phyloP scores from a whole-genome alignment of 345 rosid species.

The Citrus reticulata region DNA sequence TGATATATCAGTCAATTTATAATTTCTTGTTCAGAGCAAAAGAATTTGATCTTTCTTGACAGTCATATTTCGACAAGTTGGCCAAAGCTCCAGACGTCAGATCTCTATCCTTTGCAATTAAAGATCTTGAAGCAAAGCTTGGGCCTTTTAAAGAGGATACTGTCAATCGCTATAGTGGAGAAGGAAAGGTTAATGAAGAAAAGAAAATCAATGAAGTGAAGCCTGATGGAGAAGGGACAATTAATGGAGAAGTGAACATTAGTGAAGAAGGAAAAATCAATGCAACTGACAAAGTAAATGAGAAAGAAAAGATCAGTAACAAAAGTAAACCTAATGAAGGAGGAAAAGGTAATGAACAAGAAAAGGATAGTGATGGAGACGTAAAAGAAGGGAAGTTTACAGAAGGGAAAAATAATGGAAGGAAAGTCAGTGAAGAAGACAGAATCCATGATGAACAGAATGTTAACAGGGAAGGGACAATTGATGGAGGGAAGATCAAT shows the following conservation, averaged over 20 bases:
- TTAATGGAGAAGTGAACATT: neutral
- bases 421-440: neutral
- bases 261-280: neutral
- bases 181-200: neutral
- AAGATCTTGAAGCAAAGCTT: constrained; percentile 65
- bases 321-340: neutral
- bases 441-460: neutral
- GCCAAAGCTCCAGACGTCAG: constrained; percentile 49
- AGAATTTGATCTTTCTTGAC: constrained; percentile 14
- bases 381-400: neutral
- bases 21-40: constrained; percentile 3
- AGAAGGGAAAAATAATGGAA: neutral
- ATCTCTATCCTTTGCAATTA: constrained; percentile 47
- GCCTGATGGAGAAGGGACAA: constrained; percentile 1
- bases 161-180: neutral
- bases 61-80: constrained; percentile 45
- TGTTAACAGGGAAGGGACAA: neutral
- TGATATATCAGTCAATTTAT: neutral
- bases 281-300: neutral
- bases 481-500: neutral
- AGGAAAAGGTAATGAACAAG: neutral
- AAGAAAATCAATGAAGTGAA: constrained; percentile 10
- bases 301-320: constrained; percentile 7
- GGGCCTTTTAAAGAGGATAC: constrained; percentile 42
- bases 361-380: neutral